Percentiles rank a stretch among this genome's conserved stretches.
Conservation (phyloP, 106 monocot species). For the Ottelia alismoides region DNA sequence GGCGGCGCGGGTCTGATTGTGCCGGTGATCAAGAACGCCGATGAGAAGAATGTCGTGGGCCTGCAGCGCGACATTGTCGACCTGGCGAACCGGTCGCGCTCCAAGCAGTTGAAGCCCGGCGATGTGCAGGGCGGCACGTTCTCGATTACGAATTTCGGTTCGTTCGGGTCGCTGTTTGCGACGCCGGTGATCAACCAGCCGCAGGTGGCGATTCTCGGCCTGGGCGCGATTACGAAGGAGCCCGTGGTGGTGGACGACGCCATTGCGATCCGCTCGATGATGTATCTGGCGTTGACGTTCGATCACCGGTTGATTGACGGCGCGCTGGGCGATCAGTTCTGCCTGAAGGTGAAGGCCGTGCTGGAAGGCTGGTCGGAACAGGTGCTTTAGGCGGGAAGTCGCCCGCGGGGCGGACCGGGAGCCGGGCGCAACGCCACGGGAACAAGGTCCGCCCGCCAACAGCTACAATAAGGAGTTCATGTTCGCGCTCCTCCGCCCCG, state of each 20-base stretch:
- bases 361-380: too few species aligned
- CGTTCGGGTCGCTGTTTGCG: neutral
- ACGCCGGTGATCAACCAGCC: neutral
- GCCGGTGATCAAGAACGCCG: neutral
- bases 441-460: too few species aligned
- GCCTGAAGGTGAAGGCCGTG: too few species aligned
- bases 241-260: neutral
- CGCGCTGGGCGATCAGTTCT: too few species aligned
- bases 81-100: neutral
- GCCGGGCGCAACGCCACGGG: too few species aligned
- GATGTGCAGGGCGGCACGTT: neutral
- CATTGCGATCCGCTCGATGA: neutral
- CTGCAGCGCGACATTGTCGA: neutral
- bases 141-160: neutral
- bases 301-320: neutral
- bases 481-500: too few species aligned
- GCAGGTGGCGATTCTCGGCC: neutral
- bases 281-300: neutral
- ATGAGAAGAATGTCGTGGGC: neutral
- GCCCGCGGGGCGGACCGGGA: too few species aligned
- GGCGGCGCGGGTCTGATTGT: neutral
- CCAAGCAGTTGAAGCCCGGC: neutral
- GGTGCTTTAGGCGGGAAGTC: too few species aligned
- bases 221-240: neutral
- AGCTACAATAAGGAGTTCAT: too few species aligned